A percentile compares a stretch with the other conserved stretches of the same genome.
phyloP scores from a whole-genome alignment of 208 protist species.

The Wallacemonas collosoma region DNA sequence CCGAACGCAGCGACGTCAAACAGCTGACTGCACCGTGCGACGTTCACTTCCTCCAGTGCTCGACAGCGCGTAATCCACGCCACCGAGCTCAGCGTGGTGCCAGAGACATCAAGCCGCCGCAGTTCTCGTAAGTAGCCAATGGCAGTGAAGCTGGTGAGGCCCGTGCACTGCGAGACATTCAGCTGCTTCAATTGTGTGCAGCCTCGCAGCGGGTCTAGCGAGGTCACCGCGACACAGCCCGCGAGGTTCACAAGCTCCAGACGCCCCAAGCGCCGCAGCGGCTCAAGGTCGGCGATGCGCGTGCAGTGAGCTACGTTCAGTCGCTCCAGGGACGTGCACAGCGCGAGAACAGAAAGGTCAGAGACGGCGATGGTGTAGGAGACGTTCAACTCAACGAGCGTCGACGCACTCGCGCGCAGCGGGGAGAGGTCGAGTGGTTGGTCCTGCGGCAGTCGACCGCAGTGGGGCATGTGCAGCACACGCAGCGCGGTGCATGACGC shows the following conservation, averaged over 20 bases:
- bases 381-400: conserved; percentile 9
- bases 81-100: background rate
- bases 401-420: background rate
- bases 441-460: background rate
- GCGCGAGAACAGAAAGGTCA: background rate
- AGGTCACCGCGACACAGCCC: background rate
- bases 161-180: conserved; percentile 4
- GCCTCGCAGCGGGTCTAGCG: conserved; percentile 2
- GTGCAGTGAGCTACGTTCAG: conserved; percentile 6
- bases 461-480: conserved; percentile 8
- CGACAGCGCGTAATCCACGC: background rate
- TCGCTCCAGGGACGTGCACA: background rate
- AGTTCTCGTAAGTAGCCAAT: conserved; percentile 3
- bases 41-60: conserved; percentile 18
- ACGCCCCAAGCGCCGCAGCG: background rate
- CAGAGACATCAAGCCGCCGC: conserved; percentile 8
- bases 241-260: conserved; percentile 10
- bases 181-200: background rate
- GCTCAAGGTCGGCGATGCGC: background rate
- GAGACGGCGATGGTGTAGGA: conserved; percentile 4
- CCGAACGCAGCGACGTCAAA: background rate
- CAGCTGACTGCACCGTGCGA: conserved; percentile 9
- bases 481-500: conserved; percentile 8
- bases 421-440: conserved; percentile 1
- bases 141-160: background rate